phyloP scores from a whole-genome alignment of 352 stramenopile species.

The Globisporangium paroecandrum region DNA sequence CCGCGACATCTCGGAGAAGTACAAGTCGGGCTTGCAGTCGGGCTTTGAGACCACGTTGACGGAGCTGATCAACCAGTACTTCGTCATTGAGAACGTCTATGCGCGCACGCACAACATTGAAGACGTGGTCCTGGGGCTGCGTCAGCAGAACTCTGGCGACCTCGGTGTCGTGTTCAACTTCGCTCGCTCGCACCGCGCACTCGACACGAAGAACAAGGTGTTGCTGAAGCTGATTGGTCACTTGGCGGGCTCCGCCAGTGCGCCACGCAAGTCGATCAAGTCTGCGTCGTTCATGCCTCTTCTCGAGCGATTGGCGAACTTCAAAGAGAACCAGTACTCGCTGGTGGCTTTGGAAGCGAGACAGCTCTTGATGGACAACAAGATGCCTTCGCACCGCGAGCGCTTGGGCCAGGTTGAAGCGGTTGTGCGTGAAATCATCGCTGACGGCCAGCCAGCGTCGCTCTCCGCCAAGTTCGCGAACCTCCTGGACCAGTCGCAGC shows the following conservation, averaged over 20 bases:
- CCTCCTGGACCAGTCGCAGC: constrained; percentile 80
- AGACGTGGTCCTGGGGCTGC: constrained; percentile 79
- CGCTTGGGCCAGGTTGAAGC: constrained; percentile 79
- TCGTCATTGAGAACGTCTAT: constrained; percentile 71
- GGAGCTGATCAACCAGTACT: constrained; percentile 82
- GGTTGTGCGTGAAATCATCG: constrained; percentile 67
- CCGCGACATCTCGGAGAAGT: constrained; percentile 72
- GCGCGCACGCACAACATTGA: constrained; percentile 77
- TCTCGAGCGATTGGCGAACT: constrained; percentile 82
- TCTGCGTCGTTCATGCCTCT: constrained; percentile 70
- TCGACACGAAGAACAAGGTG: constrained; percentile 86
- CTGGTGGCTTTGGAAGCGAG: constrained; percentile 92
- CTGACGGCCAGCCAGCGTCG: constrained; percentile 39
- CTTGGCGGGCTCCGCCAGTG: constrained; percentile 35
- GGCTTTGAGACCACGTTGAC: constrained; percentile 60
- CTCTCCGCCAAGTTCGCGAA: constrained; percentile 52
- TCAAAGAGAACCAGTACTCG: constrained; percentile 91
- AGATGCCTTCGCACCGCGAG: constrained; percentile 94
- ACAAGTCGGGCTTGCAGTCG: constrained; percentile 67
- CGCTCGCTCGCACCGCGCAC: constrained; percentile 88
- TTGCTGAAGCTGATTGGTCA: constrained; percentile 68
- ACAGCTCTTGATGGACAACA: constrained; percentile 96
- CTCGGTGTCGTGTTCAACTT: constrained; percentile 83
- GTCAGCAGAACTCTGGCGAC: constrained; percentile 90
- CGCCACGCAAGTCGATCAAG: constrained; percentile 55